phyloP scores from a whole-genome alignment of 2,329 filamentous ascomycete species.

The Dactylonectria estremocensis region DNA sequence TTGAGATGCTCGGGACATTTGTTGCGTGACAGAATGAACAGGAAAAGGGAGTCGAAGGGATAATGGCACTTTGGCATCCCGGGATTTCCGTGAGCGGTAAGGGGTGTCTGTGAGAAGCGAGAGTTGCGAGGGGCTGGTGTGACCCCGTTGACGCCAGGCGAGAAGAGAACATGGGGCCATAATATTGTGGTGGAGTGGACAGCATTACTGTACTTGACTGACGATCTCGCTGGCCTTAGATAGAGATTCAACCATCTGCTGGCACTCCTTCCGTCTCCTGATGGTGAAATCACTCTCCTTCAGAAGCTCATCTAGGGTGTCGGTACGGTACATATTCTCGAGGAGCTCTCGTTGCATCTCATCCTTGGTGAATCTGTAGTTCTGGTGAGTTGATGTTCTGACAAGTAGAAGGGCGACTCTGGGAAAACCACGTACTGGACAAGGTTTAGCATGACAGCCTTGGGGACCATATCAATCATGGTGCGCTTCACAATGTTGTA shows the following conservation, averaged over 20 bases:
- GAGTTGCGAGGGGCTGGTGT: conserved; percentile 29
- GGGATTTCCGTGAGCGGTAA: conserved; percentile 28
- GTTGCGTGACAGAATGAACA: neutral
- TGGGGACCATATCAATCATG: conserved; percentile 99
- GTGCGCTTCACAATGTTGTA: conserved; percentile 98
- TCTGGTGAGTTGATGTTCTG: conserved; percentile 38
- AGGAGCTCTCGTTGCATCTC: conserved; percentile 98
- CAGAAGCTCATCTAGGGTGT: conserved; percentile 91
- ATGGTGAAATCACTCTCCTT: conserved; percentile 99
- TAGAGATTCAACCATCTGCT: conserved; percentile 98
- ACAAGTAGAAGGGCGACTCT: neutral
- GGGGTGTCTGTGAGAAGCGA: conserved; percentile 29
- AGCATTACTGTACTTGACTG: conserved; percentile 77
- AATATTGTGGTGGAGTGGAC: conserved; percentile 15
- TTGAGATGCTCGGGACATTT: conserved; percentile 38
- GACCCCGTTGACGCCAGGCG: conserved; percentile 29
- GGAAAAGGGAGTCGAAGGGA: conserved; percentile 11
- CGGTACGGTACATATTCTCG: conserved; percentile 96
- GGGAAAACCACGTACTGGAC: conserved; percentile 80
- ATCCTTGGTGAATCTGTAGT: conserved; percentile 87
- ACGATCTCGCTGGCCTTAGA: conserved; percentile 95
- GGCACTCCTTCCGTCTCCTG: conserved; percentile 95
- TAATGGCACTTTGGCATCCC: neutral
- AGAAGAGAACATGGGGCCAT: conserved; percentile 30
- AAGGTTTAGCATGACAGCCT: conserved; percentile 97